Base-by-base conservation (phyloP, 164 flowering plant genomes). In the Piper betle region DNA sequence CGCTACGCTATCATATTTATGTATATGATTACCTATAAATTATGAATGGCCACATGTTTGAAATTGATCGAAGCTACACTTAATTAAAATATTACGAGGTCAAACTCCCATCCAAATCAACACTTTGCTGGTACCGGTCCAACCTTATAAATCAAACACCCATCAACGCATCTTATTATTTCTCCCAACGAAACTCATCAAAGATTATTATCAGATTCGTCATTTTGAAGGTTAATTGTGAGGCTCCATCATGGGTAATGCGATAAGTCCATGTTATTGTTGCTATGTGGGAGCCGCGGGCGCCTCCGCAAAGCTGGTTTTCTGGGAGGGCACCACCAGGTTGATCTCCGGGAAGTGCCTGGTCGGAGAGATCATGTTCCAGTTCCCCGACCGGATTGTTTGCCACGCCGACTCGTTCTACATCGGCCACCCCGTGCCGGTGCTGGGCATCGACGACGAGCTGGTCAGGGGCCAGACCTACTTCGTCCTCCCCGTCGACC, bases 291-390 rank as follows among this genome's bases (percentile, higher is more conserved):
- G 48, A 2, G 61, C 13, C 15, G 39, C 65, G 0, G 59, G 43
- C 4, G 55, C 72, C 2, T 59, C 77, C 4, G 72, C 74, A 40
- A 91, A 80, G 71, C 67, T 91, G 4, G 68, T 91, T 61, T 82
- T 82, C 61, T 78, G 75, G 73, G 77, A 80, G 58, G 97, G 96
- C 54, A 65, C 73, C 18, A 81, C 86, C 1, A 75, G 65, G 53
- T 42, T 64, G 43, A 71, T 86, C 11, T 60, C 60, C 13, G 85
- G 86, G 1, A 76, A 70, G 19, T 53, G 62, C 50, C 57, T 83
- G 16, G 96, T 95, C 40, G 93, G 96, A 38, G 95, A 91, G 63
- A 71, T 91, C 76, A 85, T 91, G 96, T 80, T 83, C 63, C 79
- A 88, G 70, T 85, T 69, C 33, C 98, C 98, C 0, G 85, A 88